Evolutionary conservation across 768 basidiomycete genomes (phyloP), one percentile per base, ranked within the genome.

Genomic region (Naematelia encephala): DNA sequence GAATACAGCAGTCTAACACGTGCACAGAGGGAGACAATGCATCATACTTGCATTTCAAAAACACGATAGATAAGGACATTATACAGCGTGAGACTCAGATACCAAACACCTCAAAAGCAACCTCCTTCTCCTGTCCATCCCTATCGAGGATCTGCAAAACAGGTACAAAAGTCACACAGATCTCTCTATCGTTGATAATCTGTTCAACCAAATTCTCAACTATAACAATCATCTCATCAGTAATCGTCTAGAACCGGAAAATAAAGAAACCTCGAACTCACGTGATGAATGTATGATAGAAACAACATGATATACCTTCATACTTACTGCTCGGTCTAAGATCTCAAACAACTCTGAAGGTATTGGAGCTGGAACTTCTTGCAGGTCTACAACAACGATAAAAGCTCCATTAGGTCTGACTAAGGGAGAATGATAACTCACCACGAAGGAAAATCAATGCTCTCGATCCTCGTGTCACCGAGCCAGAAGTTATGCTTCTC

Each of bases 51-150:
- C n/a, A n/a, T n/a, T n/a, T n/a, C n/a, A n/a, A n/a, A n/a, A n/a
- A n/a, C n/a, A n/a, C n/a, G n/a, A n/a, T n/a, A n/a, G n/a, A n/a
- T n/a, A n/a, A n/a, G n/a, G n/a, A n/a, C n/a, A n/a, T n/a, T n/a
- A n/a, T n/a, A n/a, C n/a, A n/a, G n/a, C n/a, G n/a, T 16, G 34
- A 39, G 13, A 21, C 3, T 56, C 54, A 64, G 19, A 54, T 29
- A 1, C 62, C 62, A 47, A 67, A 67, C n/a, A 67, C 45, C 48
- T 67, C 66, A 5, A 67, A 25, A 1, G 53, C 66, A n/a, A 60
- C 45, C 21, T 22, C 21, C 21, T 59, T 44, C 21, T 22, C 25
- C 42, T 43, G 34, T 1, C 56, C 55, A 2, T 34, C 4, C 5
- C 62, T 29, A 56, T 67, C 62, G 34, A 46, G 50, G 25, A 67